phyloP scores from a whole-genome alignment of 306 rosid species.

The Argentina anserina region DNA sequence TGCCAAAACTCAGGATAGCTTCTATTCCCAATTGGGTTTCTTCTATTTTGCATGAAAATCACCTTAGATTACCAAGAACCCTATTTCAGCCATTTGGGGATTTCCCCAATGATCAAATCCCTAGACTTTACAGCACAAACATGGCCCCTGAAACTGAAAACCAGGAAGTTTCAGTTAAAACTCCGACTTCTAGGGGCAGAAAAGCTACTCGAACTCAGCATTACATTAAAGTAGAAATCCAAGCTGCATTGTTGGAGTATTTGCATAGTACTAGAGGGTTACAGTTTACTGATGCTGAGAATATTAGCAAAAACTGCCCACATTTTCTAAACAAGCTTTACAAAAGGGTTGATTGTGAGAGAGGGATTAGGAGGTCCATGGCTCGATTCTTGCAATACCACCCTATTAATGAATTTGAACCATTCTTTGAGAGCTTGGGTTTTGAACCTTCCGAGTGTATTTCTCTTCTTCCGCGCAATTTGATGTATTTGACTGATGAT shows the following conservation, averaged over 20 bases:
- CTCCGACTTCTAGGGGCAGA: neutral
- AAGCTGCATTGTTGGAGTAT: conserved; percentile 70
- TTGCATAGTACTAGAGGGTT: conserved; percentile 73
- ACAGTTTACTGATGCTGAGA: conserved; percentile 66
- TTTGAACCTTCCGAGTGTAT: conserved; percentile 59
- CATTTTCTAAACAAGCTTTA: conserved; percentile 51
- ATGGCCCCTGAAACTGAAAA: conserved; percentile 7
- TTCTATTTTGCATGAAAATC: conserved; percentile 17
- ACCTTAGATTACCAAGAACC: conserved; percentile 6
- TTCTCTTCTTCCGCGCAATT: conserved; percentile 49
- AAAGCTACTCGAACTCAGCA: conserved; percentile 11
- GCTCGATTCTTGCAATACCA: conserved; percentile 62
- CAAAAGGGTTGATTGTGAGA: conserved; percentile 21
- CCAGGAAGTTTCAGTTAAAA: neutral
- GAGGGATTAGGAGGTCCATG: conserved; percentile 24
- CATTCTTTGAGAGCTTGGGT: conserved; percentile 80
- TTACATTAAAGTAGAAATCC: conserved; percentile 40
- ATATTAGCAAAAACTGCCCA: conserved; percentile 70
- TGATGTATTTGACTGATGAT: conserved; percentile 60
- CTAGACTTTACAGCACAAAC: conserved; percentile 41
- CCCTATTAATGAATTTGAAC: conserved; percentile 86
- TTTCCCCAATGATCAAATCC: conserved; percentile 31
- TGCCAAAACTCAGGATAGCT: conserved; percentile 31
- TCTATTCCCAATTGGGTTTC: conserved; percentile 24
- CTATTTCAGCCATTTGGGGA: conserved; percentile 18